phyloP scores from a whole-genome alignment of 208 protist species.

The Naegleria gruberi region DNA sequence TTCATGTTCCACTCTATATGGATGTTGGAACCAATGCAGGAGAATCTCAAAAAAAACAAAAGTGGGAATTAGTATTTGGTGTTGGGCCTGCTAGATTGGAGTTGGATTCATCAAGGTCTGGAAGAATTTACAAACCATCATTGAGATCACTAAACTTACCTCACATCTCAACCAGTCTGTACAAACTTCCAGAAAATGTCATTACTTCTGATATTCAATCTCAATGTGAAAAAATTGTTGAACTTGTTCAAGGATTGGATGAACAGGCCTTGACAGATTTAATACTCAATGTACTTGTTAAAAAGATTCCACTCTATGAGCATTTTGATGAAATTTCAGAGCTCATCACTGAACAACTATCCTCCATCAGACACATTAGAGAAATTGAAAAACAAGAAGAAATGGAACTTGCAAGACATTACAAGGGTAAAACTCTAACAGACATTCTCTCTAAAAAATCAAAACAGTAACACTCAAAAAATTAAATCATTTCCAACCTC shows the following conservation, averaged over 20 bases:
- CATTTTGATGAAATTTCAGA: background rate
- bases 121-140: background rate
- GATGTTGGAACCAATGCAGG: background rate
- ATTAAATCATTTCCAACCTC: too few relatives aligned
- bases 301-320: background rate
- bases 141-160: background rate
- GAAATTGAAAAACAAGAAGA: background rate
- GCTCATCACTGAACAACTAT: background rate
- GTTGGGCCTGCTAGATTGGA: background rate
- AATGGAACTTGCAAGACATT: background rate
- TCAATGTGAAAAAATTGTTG: too few relatives aligned
- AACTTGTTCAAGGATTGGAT: too few relatives aligned
- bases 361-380: background rate
- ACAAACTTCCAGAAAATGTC: background rate
- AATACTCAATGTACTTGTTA: background rate
- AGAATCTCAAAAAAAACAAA: background rate
- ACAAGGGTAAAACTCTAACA: too few relatives aligned
- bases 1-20: background rate
- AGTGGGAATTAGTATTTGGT: background rate
- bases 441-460: too few relatives aligned
- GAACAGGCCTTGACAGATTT: too few relatives aligned
- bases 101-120: background rate
- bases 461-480: too few relatives aligned
- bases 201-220: too few relatives aligned
- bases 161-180: background rate